Evolutionary conservation across 140 eudicot genomes (phyloP), one percentile per base, ranked within the genome.

Genomic region (Cichorium intybus): DNA sequence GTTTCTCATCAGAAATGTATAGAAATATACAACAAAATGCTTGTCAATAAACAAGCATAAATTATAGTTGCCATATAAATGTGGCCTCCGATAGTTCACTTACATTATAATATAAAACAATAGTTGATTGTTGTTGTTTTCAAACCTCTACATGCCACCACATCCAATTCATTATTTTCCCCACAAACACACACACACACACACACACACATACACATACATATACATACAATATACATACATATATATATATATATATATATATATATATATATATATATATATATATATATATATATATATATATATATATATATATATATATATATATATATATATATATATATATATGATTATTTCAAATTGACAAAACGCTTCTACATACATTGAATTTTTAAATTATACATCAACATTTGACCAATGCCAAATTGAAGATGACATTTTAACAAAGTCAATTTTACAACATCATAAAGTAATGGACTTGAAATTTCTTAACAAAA

Each of bases 111-210:
- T 69, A 69, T 45, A 39, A 50, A 39, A 27, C 39, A 22, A 41
- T 27, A 41, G 64, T 66, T 75, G 70, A 75, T 75, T 75, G 75
- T 67, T 68, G 69, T 59, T 66, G 74, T 66, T 74, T 73, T 74
- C 79, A 66, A 74, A 66, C 57, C 79, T 74, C 63, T 60, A 48
- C 47, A 17, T 74, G 75, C 75, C 79, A 75, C 75, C 75, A 67
- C 79, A 75, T 67, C 70, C 35, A 41, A 33, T 75, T 66, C 66
- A 62, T 53, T 72, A 72, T 54, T 54, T 28, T 20, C 23, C 49
- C 58, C 63, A 37, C n/a, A 37, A 15, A 37, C 45, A n/a, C n/a
- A n/a, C n/a, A n/a, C n/a, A n/a, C n/a, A n/a, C n/a, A n/a, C n/a
- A n/a, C n/a, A 37, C 45, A 37, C n/a, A 37, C 45, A 37, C 45